phyloP scores from a whole-genome alignment of 73 alveolate genomes.

The Paramecium sonneborni region DNA sequence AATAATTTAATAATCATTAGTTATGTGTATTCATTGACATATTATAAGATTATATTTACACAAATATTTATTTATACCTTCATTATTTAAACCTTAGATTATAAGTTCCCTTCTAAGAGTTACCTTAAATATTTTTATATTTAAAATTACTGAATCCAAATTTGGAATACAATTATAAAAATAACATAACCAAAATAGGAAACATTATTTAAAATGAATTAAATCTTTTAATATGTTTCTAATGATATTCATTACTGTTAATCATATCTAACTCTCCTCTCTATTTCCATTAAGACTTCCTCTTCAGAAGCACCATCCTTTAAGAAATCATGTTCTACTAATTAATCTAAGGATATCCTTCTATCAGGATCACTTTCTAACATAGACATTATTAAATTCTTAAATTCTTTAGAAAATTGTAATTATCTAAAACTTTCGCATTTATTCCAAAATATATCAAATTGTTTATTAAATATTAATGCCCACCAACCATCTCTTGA shows the following conservation, averaged over 20 bases:
- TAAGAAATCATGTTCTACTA: background rate
- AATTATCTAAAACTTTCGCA: background rate
- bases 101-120: background rate
- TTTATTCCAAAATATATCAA: background rate
- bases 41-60: too few species aligned
- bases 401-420: background rate
- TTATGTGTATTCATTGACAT: background rate
- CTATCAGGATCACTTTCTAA: background rate
- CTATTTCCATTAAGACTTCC: background rate
- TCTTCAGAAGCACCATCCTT: background rate
- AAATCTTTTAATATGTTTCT: background rate
- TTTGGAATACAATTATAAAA: background rate
- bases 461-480: background rate
- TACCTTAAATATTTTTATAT: too few species aligned
- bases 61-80: too few species aligned
- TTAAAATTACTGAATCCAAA: background rate
- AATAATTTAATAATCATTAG: background rate
- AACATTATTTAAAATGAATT: background rate
- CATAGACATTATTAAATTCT: background rate
- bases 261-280: background rate
- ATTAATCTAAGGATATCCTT: background rate
- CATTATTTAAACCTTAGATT: background rate
- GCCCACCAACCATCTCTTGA: constrained; percentile 32
- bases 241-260: background rate
- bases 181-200: too few species aligned